Evolutionary conservation across 352 stramenopile genomes (phyloP), one percentile per base, ranked within the genome.

Genomic region (Globisporangium spinosum): DNA sequence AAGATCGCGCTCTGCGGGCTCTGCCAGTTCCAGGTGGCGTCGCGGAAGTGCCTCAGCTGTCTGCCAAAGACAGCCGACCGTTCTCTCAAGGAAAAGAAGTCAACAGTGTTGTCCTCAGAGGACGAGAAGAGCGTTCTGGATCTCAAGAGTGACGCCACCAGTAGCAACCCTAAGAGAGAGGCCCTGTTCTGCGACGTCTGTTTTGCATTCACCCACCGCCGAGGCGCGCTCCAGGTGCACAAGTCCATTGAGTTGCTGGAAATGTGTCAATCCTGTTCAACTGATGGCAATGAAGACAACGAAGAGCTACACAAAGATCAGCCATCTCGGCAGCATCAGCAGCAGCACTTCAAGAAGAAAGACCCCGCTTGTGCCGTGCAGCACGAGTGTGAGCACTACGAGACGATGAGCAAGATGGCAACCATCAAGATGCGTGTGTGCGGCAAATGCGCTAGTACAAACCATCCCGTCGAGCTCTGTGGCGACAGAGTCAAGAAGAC

Each of bases 21-120:
- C 23, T 92, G 83, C 38, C 73, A 79, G 66, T 90, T 92, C 62
- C 81, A 90, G 22, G 67, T 89, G 22, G 83, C 83, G 0, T 88
- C 83, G 4, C 70, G 80, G 0, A 72, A 78, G 29, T 92, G 82
- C 29, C 49, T 71, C 0, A 70, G 77, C 23, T 92, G 83, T 55
- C 57, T 65, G 6, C 54, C 35, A 57, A 65, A 72, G 10, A 29
- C 29, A 32, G 29, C 49, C 5, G 55, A 20, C 62, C 1, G 10
- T 40, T 23, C 67, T 62, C 22, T 62, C 49, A 53, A 17, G 47
- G 47, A 65, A 75, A 68, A 45, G 32, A 32, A 67, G 67, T 43
- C 20, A 1, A 34, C 38, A 29, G n/a, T 58, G n/a, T 23, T n/a
- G 58, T 25, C 27, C 15, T 27, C 29, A 45, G 29, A 20, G 35